Evolutionary conservation across 352 stramenopile species (phyloP).

Genomic region (Phytopythium litorale): DNA sequence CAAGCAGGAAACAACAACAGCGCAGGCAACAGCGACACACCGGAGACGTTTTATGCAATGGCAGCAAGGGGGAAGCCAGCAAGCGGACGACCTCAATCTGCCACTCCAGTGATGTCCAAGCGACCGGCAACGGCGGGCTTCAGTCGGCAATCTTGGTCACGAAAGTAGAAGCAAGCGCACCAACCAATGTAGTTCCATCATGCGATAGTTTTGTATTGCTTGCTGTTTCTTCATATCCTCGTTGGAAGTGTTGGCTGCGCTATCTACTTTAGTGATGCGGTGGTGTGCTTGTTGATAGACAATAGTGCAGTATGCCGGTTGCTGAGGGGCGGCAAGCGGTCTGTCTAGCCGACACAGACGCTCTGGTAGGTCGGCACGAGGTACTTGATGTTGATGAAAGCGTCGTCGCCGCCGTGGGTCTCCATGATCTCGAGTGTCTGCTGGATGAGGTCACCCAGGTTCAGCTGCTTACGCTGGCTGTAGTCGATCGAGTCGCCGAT

Average conservation of each 20-base stretch:
- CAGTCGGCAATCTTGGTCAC: neutral
- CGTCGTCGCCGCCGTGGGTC: conserved; percentile 93
- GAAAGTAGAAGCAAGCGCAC: neutral
- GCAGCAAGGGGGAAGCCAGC: neutral
- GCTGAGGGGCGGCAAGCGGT: neutral
- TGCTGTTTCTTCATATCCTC: neutral
- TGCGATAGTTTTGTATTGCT: neutral
- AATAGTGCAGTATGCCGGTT: neutral
- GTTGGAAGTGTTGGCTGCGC: neutral
- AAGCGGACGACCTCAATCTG: conserved; percentile 22
- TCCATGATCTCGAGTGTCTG: conserved; percentile 97
- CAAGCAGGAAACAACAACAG: neutral
- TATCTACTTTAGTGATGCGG: neutral
- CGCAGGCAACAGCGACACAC: neutral
- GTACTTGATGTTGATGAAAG: conserved; percentile 99
- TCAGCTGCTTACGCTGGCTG: conserved; percentile 92
- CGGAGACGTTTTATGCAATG: neutral
- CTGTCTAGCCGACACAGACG: conserved; percentile 63
- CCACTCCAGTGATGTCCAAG: conserved; percentile 8
- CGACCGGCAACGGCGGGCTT: neutral
- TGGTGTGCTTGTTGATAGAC: neutral
- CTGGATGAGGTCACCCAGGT: conserved; percentile 95
- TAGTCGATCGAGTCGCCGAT: conserved; percentile 97
- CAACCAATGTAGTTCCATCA: neutral
- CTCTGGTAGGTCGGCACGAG: conserved; percentile 96